Evolutionary conservation across 2,329 filamentous ascomycete genomes (phyloP).

Genomic region (Diaporthe caulivora): DNA sequence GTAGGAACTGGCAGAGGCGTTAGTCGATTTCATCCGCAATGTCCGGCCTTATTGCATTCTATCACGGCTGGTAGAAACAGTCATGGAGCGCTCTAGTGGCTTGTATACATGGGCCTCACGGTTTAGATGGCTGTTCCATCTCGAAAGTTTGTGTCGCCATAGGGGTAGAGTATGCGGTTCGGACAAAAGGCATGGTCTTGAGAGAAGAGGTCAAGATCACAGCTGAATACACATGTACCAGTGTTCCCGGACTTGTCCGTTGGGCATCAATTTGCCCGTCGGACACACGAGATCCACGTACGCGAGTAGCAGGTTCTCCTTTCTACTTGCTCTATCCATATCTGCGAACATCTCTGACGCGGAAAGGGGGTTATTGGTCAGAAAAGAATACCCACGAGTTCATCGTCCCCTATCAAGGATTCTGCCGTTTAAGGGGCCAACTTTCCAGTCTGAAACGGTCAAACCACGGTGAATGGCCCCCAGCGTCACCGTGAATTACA

Average conservation of each 20-base stretch:
- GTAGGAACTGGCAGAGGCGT: background rate
- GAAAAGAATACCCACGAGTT: background rate
- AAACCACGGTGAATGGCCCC: background rate
- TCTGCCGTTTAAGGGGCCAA: background rate
- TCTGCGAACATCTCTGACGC: background rate
- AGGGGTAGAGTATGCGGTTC: too few relatives aligned
- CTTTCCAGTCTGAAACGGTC: background rate
- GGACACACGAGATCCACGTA: too few relatives aligned
- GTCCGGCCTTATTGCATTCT: background rate
- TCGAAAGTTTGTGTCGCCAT: background rate
- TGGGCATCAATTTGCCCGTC: background rate
- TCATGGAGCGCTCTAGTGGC: background rate
- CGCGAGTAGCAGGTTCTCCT: background rate
- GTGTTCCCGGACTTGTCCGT: background rate
- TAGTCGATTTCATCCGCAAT: background rate
- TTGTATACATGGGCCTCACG: background rate
- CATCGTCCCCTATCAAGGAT: background rate
- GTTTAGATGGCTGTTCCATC: background rate
- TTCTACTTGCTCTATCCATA: background rate
- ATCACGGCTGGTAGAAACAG: background rate
- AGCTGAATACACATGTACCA: background rate
- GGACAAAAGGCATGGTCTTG: background rate
- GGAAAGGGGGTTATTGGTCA: background rate
- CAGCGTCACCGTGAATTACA: background rate
- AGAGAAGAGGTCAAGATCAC: background rate